Evolutionary conservation across 2,329 filamentous ascomycete genomes (phyloP), one percentile per base, ranked within the genome.

Genomic region (Cladophialophora exuberans): DNA sequence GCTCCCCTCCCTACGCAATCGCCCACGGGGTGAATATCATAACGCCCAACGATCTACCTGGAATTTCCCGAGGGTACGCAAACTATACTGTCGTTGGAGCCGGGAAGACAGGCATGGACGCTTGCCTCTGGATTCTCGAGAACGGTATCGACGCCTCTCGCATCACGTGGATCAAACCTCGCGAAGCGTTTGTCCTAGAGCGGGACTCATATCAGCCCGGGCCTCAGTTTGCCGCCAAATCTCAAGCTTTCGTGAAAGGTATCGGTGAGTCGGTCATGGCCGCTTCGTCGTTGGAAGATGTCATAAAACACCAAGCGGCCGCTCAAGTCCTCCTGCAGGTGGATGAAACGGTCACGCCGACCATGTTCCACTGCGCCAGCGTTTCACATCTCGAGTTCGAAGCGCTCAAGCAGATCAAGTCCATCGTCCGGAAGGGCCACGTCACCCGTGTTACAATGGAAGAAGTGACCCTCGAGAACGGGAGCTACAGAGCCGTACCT

Each of bases 81-180:
- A n/a, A 31, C 22, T 52, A 52, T 20, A 52, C 35, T 52, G 48
- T 52, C n/a, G 48, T 52, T 43, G 48, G 48, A 3, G 35, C n/a
- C n/a, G 48, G 48, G 11, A 52, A 52, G 30, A 52, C 48, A 4
- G 23, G 35, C 35, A 52, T 52, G 38, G 48, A 52, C 25, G 38
- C 35, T 5, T 52, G 48, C 26, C 25, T 52, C 23, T 52, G 48
- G 48, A 35, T 52, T 6, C 38, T 52, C 2, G 48, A 42, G 33
- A 52, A 52, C 26, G 48, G 48, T 31, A 52, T 52, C 36, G 20
- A 30, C 38, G 31, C 48, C 25, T 18, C 48, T 26, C 35, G 44
- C 3, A 52, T 52, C 6, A 52, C 48, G 10, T 52, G 48, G 48
- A 52, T 52, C 15, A 3, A 38, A 52, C 48, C 48, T n/a, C 48